phyloP scores from a whole-genome alignment of 1,139 yeast genomes.

The Kodamaea arcana region DNA sequence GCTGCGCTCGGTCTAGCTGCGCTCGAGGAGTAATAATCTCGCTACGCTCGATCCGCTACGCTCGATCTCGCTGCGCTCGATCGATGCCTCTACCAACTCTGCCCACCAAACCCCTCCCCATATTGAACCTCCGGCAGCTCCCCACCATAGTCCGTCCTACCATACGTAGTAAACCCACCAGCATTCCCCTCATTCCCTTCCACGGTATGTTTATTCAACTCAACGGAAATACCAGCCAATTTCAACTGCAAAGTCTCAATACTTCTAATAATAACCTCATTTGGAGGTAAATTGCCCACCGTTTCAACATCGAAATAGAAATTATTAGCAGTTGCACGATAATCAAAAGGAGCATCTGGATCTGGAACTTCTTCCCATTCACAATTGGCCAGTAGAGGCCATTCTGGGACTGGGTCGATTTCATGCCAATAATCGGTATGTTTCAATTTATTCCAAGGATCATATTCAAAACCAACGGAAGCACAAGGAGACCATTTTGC shows the following conservation, averaged over 20 bases:
- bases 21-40: too few species aligned
- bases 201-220: slow-evolving; percentile 60
- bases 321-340: slow-evolving; percentile 71
- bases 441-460: slow-evolving; percentile 96
- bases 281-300: slow-evolving; percentile 82
- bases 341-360: slow-evolving; percentile 85
- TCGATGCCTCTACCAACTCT: slow-evolving; percentile 11
- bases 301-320: slow-evolving; percentile 91
- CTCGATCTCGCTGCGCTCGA: too few species aligned
- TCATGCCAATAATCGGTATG: slow-evolving; percentile 98
- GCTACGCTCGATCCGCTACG: too few species aligned
- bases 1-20: too few species aligned
- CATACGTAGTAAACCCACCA: slow-evolving; percentile 50
- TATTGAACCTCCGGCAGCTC: slow-evolving; percentile 40
- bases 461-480: slow-evolving; percentile 97
- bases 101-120: slow-evolving; percentile 45
- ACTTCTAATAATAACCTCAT: slow-evolving; percentile 82
- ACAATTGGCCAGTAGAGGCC: slow-evolving; percentile 87
- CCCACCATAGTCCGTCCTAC: slow-evolving; percentile 37
- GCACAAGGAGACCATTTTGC: slow-evolving; percentile 98
- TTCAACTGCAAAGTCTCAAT: slow-evolving; percentile 83
- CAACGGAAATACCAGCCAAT: slow-evolving; percentile 84
- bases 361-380: slow-evolving; percentile 96
- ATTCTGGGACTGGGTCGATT: slow-evolving; percentile 79
- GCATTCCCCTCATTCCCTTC: slow-evolving; percentile 41